A percentile compares a stretch with the other conserved stretches of the same genome.
Evolutionary conservation across 345 rosid species (phyloP).

Genomic region (Draba incana): DNA sequence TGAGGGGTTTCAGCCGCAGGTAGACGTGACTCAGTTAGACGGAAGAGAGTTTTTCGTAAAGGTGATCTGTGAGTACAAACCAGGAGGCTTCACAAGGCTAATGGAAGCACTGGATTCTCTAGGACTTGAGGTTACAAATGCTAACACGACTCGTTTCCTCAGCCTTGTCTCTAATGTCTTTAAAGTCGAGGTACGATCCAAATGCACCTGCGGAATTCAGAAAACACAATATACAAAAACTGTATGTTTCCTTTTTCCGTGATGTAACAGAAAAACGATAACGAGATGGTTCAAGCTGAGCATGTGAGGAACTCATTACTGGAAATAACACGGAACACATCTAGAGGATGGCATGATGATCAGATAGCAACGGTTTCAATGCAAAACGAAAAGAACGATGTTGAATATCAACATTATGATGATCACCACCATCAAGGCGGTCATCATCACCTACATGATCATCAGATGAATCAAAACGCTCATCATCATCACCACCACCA

Average conservation of each 20-base stretch:
- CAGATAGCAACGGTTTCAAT: conserved; percentile 46
- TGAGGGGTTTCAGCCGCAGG: conserved; percentile 68
- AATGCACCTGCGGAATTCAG: conserved; percentile 3
- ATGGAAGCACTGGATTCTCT: conserved; percentile 84
- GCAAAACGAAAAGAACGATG: conserved; percentile 46
- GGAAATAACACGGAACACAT: conserved; percentile 64
- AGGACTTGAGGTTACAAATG: conserved; percentile 87
- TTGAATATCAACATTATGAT: conserved; percentile 46
- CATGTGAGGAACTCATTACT: conserved; percentile 76
- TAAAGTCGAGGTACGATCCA: conserved; percentile 70
- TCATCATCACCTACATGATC: conserved; percentile 47
- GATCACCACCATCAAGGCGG: conserved; percentile 44
- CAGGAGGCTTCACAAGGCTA: conserved; percentile 79
- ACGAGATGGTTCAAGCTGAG: conserved; percentile 78
- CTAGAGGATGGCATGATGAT: conserved; percentile 55
- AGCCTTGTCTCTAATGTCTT: conserved; percentile 89
- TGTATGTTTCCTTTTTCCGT: not conserved
- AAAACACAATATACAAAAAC: conserved; percentile 16
- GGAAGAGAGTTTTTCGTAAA: conserved; percentile 87
- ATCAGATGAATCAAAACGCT: conserved; percentile 41
- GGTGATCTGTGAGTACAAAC: conserved; percentile 84
- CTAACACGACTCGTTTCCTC: conserved; percentile 72
- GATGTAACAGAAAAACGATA: conserved; percentile 65
- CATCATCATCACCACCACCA: conserved; percentile 50
- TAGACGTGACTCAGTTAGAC: conserved; percentile 83